These are phyloP conservation scores for Pyrenophora tritici-repentis DNA, from an alignment of 2,329 filamentous ascomycete genomes.

Conservation along the genomic window DNA sequence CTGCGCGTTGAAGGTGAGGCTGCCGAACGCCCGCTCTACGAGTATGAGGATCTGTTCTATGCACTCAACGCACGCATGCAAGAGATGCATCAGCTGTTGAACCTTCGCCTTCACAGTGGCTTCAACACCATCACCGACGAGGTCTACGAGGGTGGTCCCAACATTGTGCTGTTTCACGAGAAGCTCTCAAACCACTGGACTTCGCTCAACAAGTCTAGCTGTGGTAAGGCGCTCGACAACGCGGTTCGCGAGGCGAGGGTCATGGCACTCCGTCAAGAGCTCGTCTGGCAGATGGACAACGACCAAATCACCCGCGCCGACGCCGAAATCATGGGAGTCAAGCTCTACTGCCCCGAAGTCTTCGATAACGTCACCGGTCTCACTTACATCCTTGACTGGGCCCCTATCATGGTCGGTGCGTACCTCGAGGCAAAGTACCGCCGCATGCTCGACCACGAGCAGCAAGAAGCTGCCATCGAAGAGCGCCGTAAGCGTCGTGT, in stretches of 20 bases:
- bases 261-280: conserved; percentile 22
- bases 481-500: conserved; percentile 11
- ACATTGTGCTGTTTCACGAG: conserved; percentile 19
- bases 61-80: conserved; percentile 32
- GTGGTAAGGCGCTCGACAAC: conserved; percentile 32
- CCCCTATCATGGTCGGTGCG: conserved; percentile 33
- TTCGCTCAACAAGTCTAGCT: conserved; percentile 29
- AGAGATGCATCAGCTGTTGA: conserved; percentile 30
- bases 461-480: conserved; percentile 15
- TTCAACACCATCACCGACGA: conserved; percentile 24
- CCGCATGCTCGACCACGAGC: conserved; percentile 27
- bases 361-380: conserved; percentile 26
- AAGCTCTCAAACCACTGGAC: conserved; percentile 30
- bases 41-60: conserved; percentile 45
- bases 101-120: conserved; percentile 28
- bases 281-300: conserved; percentile 15
- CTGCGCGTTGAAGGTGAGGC: conserved; percentile 39
- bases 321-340: conserved; percentile 17
- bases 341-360: conserved; percentile 22
- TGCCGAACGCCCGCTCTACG: conserved; percentile 54
- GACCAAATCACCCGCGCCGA: conserved; percentile 17
- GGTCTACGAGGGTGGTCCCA: conserved; percentile 18
- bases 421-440: conserved; percentile 37
- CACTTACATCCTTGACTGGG: conserved; percentile 27
- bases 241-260: conserved; percentile 30